Percentiles rank a stretch among this genome's conserved stretches.
Evolutionary conservation across 768 basidiomycete species (phyloP).

Genomic region (Lactarius deliciosus): DNA sequence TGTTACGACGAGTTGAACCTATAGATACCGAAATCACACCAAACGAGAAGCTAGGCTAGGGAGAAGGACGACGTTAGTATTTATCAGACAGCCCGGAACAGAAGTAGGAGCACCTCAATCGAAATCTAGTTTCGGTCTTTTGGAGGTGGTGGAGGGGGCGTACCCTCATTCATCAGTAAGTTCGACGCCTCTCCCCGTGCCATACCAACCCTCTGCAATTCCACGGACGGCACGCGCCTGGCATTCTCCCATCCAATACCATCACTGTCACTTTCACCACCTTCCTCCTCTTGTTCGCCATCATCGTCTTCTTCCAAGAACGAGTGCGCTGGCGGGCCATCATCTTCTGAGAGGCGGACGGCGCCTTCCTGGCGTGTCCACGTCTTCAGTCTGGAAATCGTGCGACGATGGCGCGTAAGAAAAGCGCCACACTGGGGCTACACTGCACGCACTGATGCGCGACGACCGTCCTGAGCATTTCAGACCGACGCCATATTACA

Average conservation of each 20-base stretch:
- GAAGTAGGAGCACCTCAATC: constrained; percentile 5
- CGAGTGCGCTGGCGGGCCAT: constrained; percentile 61
- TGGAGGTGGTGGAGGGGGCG: constrained; percentile 12
- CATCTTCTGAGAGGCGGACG: constrained; percentile 65
- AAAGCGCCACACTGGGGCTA: too few species aligned
- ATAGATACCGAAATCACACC: too few species aligned
- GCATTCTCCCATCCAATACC: constrained; percentile 30
- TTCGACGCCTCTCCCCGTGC: background rate
- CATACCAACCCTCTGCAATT: background rate
- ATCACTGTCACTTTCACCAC: constrained; percentile 44
- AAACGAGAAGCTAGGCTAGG: background rate
- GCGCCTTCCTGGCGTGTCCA: constrained; percentile 52
- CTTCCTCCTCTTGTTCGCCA: constrained; percentile 35
- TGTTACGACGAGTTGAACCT: background rate
- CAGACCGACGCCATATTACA: constrained; percentile 60
- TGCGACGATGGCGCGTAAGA: background rate
- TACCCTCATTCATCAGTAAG: background rate
- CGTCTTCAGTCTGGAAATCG: constrained; percentile 50
- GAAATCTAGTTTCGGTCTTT: background rate
- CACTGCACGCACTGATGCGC: constrained; percentile 51
- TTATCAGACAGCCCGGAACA: background rate
- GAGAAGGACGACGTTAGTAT: background rate
- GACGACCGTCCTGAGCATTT: constrained; percentile 52
- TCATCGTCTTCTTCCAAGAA: constrained; percentile 58
- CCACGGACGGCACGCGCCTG: background rate